These are phyloP conservation scores for Blastomyces percursus DNA, from an alignment of 2,329 filamentous ascomycete genomes.

Conservation along the genomic window DNA sequence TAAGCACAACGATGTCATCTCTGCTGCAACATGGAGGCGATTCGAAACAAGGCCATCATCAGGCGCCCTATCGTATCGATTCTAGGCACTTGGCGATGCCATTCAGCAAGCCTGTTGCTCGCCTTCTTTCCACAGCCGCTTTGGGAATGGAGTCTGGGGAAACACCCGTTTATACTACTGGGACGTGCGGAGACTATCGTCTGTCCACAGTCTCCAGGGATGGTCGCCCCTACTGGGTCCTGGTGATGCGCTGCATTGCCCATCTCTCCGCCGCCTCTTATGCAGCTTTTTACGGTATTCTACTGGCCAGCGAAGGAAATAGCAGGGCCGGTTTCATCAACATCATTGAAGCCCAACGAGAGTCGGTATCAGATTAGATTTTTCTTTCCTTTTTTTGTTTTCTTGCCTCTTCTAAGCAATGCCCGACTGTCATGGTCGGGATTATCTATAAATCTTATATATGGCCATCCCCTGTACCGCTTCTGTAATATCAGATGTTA, in stretches of 20 bases:
- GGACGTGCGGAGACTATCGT: background rate
- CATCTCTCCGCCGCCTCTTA: background rate
- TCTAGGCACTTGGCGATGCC: background rate
- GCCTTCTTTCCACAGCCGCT: background rate
- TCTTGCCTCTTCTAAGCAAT: background rate
- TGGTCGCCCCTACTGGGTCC: background rate
- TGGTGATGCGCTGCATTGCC: background rate
- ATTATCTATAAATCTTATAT: conserved; percentile 1
- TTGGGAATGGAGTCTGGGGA: conserved; percentile 2
- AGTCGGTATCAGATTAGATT: background rate
- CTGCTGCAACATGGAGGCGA: background rate
- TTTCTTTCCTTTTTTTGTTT: background rate
- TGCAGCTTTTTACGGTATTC: background rate
- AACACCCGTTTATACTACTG: background rate
- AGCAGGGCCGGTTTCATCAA: background rate
- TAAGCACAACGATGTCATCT: background rate
- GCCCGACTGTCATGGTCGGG: background rate
- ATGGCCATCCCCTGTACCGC: conserved; percentile 1
- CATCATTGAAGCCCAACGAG: conserved; percentile 2
- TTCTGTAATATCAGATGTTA: background rate
- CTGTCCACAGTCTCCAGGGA: background rate
- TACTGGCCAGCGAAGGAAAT: background rate
- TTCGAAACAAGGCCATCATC: background rate
- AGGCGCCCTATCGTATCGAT: background rate
- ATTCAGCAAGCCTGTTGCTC: background rate